Evolutionary conservation across 2,329 filamentous ascomycete genomes (phyloP).

Genomic region (Ascochyta pisi): DNA sequence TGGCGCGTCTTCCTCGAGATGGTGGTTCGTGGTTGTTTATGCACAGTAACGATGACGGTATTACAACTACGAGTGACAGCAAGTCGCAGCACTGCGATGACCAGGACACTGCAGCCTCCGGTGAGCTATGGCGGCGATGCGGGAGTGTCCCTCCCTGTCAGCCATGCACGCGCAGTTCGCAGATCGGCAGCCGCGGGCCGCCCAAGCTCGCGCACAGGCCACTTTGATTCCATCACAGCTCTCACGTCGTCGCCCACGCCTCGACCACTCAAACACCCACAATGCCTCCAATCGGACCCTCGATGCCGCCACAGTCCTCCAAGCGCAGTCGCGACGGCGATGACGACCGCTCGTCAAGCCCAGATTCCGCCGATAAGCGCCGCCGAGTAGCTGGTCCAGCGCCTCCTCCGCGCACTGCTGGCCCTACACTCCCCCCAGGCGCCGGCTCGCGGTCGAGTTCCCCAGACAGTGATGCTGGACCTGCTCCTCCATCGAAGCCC

Average conservation of each 20-base stretch:
- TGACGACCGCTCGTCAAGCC: slow-evolving; percentile 48
- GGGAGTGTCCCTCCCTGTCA: slow-evolving; percentile 5
- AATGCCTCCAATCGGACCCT: slow-evolving; percentile 72
- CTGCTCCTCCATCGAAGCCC: slow-evolving; percentile 48
- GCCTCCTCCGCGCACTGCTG: slow-evolving; percentile 56
- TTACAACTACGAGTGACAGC: too few relatives aligned
- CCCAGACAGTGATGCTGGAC: slow-evolving; percentile 36
- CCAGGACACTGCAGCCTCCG: not conserved
- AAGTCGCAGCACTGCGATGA: not conserved
- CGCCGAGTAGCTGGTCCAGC: slow-evolving; percentile 63
- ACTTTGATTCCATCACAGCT: not conserved
- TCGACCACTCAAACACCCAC: slow-evolving; percentile 28
- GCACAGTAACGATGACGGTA: not conserved
- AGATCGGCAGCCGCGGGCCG: slow-evolving; percentile 27
- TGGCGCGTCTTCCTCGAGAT: not conserved
- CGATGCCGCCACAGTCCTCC: slow-evolving; percentile 70
- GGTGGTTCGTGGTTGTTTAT: not conserved
- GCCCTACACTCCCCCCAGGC: slow-evolving; percentile 61
- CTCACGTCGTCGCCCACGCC: not conserved
- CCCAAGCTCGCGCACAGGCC: slow-evolving; percentile 4
- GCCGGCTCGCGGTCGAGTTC: slow-evolving; percentile 33
- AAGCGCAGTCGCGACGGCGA: slow-evolving; percentile 59
- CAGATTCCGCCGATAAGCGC: slow-evolving; percentile 57
- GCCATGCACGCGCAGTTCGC: slow-evolving; percentile 2
- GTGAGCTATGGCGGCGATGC: slow-evolving; percentile 17